Evolutionary conservation across 352 stramenopile genomes (phyloP).

Genomic region (Globisporangium nodosum): DNA sequence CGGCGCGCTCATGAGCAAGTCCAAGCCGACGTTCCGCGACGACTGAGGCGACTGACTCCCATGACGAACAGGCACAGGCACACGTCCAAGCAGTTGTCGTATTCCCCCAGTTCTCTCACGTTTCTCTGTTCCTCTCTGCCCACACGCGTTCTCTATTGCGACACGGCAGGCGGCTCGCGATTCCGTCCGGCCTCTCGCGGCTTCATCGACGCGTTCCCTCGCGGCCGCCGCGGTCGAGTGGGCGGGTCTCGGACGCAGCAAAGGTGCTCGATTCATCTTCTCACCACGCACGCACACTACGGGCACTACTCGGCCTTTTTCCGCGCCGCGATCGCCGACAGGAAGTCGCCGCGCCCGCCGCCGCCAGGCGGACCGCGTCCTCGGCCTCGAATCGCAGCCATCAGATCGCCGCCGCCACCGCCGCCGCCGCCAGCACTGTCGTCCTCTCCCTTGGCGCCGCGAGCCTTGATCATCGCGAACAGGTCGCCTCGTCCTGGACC

Average conservation of each 20-base stretch:
- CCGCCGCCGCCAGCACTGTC: conserved; percentile 23
- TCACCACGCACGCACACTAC: not conserved
- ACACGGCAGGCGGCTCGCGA: not conserved
- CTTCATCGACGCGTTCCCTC: no score
- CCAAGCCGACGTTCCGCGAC: conserved; percentile 53
- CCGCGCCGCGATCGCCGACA: conserved; percentile 53
- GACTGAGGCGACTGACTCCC: conserved; percentile 27
- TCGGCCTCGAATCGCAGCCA: conserved; percentile 50
- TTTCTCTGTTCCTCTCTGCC: not conserved
- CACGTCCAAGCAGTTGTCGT: not conserved
- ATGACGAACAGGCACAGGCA: not conserved
- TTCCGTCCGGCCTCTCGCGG: not conserved
- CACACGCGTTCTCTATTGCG: not conserved
- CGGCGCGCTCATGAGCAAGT: conserved; percentile 62
- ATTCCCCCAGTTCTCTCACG: not conserved
- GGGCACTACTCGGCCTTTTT: conserved; percentile 37
- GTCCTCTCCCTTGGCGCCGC: conserved; percentile 19
- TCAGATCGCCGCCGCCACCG: conserved; percentile 35
- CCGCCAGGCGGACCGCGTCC: conserved; percentile 24
- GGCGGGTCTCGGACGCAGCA: not conserved
- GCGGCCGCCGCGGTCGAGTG: not conserved
- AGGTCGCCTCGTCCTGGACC: conserved; percentile 48
- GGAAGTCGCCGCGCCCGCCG: conserved; percentile 35
- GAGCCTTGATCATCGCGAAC: conserved; percentile 60
- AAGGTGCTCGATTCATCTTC: not conserved